Conservation (phyloP, 345 rosid genomes). For the Hevea brasiliensis region DNA sequence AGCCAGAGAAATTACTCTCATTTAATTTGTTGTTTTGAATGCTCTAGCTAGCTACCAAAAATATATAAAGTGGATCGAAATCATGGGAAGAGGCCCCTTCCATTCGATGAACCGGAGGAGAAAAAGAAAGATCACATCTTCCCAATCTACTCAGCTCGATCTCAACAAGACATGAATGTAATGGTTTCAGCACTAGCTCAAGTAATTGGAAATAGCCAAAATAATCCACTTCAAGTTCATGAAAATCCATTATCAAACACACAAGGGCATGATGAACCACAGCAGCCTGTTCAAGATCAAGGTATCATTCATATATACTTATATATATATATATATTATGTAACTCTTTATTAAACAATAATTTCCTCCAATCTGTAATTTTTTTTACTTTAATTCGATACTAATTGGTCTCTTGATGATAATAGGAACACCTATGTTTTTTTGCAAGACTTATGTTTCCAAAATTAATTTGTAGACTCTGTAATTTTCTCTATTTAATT, state of each 20-base stretch:
- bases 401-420: too few species aligned
- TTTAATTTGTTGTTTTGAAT: background rate
- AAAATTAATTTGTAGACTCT: too few species aligned
- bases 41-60: background rate
- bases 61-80: slow-evolving; percentile 45
- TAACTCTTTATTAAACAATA: background rate
- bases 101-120: slow-evolving; percentile 44
- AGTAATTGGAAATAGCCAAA: slow-evolving; percentile 50
- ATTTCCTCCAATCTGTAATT: too few species aligned
- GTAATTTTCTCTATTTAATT: too few species aligned
- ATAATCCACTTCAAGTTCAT: slow-evolving; percentile 22
- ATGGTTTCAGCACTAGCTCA: slow-evolving; percentile 75
- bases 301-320: slow-evolving; percentile 21
- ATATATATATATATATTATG: background rate
- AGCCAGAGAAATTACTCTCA: background rate
- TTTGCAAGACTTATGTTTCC: too few species aligned
- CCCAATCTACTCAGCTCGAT: slow-evolving; percentile 60
- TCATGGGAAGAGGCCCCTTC: slow-evolving; percentile 53
- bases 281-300: slow-evolving; percentile 27
- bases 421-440: too few species aligned
- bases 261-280: slow-evolving; percentile 16
- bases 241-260: slow-evolving; percentile 17
- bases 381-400: background rate
- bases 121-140: slow-evolving; percentile 48
- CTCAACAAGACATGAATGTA: slow-evolving; percentile 64